phyloP scores from a whole-genome alignment of 805 yeast genomes.

The Kluyveromyces siamensis region DNA sequence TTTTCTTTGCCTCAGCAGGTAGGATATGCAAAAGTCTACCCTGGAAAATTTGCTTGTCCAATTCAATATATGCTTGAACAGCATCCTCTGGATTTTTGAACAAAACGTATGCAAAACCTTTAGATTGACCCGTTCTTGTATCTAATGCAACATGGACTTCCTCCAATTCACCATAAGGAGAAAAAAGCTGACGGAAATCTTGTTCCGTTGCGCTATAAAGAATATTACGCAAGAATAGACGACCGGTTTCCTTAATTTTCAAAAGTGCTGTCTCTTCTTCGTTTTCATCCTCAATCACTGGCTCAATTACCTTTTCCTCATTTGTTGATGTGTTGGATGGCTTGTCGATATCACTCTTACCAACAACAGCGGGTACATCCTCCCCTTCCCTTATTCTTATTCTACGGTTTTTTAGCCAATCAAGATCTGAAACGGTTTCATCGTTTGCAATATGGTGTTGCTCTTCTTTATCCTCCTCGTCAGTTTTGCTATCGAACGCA shows the following conservation, averaged over 20 bases:
- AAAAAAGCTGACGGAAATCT: slow-evolving; percentile 62
- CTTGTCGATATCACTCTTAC: slow-evolving; percentile 2
- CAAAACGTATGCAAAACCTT: slow-evolving; percentile 85
- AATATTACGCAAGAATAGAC: slow-evolving; percentile 83
- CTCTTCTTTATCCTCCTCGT: slow-evolving; percentile 19
- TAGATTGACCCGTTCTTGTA: slow-evolving; percentile 79
- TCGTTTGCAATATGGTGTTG: slow-evolving; percentile 33
- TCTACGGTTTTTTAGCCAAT: slow-evolving; percentile 77
- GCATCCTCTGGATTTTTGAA: slow-evolving; percentile 68
- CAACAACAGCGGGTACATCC: slow-evolving; percentile 7
- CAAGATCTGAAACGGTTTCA: slow-evolving; percentile 60
- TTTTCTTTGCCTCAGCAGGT: slow-evolving; percentile 76
- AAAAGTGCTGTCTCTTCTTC: slow-evolving; percentile 40
- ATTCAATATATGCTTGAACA: slow-evolving; percentile 54
- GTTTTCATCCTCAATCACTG: slow-evolving; percentile 18
- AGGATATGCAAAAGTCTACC: slow-evolving; percentile 87
- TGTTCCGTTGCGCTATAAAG: slow-evolving; percentile 69
- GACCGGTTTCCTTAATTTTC: slow-evolving; percentile 58
- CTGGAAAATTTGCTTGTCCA: slow-evolving; percentile 87
- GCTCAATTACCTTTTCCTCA: slow-evolving; percentile 4
- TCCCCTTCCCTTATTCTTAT: slow-evolving; percentile 54
- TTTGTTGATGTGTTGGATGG: slow-evolving; percentile 3
- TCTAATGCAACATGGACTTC: slow-evolving; percentile 93
- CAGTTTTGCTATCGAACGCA: slow-evolving; percentile 19
- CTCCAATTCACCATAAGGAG: slow-evolving; percentile 59